Conservation (phyloP, 768 basidiomycete species). For the Pluteus cervinus region DNA sequence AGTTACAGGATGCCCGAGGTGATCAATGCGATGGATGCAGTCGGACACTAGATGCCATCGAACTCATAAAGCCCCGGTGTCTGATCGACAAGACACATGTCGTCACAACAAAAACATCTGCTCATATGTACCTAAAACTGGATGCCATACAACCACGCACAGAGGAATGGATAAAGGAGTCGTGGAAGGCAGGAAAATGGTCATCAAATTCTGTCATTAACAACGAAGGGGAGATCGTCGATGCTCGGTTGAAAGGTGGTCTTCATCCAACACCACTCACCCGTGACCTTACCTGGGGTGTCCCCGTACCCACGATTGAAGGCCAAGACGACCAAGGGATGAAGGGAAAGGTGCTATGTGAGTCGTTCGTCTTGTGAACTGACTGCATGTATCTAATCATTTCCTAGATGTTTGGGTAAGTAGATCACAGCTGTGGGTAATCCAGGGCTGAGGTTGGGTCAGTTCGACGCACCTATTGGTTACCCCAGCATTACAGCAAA, state of each 20-base stretch:
- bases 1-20: slow-evolving; percentile 81
- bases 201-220: slow-evolving; percentile 89
- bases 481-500: slow-evolving; percentile 97
- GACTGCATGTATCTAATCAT: slow-evolving; percentile 6
- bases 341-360: slow-evolving; percentile 93
- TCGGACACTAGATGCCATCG: slow-evolving; percentile 87
- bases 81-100: slow-evolving; percentile 77
- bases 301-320: slow-evolving; percentile 82
- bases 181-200: slow-evolving; percentile 85
- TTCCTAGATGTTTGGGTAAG: slow-evolving; percentile 86
- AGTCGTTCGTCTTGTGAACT: slow-evolving; percentile 24
- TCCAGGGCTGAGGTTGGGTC: no score
- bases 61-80: slow-evolving; percentile 93
- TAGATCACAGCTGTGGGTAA: slow-evolving; percentile 14
- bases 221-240: slow-evolving; percentile 80
- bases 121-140: slow-evolving; percentile 90
- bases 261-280: slow-evolving; percentile 88
- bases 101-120: slow-evolving; percentile 68
- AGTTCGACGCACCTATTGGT: slow-evolving; percentile 97
- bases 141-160: slow-evolving; percentile 76
- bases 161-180: slow-evolving; percentile 83
- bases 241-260: slow-evolving; percentile 81
- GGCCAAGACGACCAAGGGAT: slow-evolving; percentile 77
- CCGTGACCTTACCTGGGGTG: slow-evolving; percentile 93
- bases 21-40: slow-evolving; percentile 97